Evolutionary conservation across 352 stramenopile genomes (phyloP), one percentile per base, ranked within the genome.

Genomic region (Blastocystis sp.): DNA sequence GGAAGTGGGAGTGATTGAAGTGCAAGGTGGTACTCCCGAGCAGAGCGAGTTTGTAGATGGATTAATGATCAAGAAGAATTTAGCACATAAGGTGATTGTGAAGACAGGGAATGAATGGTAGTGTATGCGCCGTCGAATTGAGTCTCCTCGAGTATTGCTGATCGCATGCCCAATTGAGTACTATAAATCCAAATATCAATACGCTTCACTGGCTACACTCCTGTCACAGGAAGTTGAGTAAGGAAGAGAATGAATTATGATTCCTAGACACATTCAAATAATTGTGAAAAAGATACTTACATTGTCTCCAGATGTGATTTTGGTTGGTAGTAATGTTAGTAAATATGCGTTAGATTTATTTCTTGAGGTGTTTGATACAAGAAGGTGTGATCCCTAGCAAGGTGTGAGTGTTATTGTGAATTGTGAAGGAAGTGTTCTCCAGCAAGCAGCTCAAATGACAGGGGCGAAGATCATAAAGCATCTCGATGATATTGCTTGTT

Each of bases 51-150:
- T 84, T 42, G 73, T 84, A 1, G 73, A 84, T 42, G 73, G 73
- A 1, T 84, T 51, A 24, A 84, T 84, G 73, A 84, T 84, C 22
- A 44, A 68, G 51, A 84, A 84, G 73, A 84, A 84, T 40, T n/a
- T 84, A 17, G 73, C 73, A 27, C 73, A 84, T n/a, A 84, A 84
- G 53, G 64, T 76, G 7, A 6, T 2, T 7, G 24, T 15, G 19
- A 4, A 11, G n/a, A 27, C 30, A 4, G 1, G 22, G 22, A 9
- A 22, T 17, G 19, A 54, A 22, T 27, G n/a, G 24, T 44, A 76
- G 64, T n/a, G 58, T n/a, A 84, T 84, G 73, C 27, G 42, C 17
- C 73, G 30, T 30, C 27, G 73, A 17, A 84, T 84, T 37, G 53
- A 64, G 0, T 44, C 22, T 9, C 73, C 73, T 40, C 73, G 73